phyloP scores from a whole-genome alignment of 2,329 filamentous ascomycete species.

The Ophiosphaerella herpotricha region DNA sequence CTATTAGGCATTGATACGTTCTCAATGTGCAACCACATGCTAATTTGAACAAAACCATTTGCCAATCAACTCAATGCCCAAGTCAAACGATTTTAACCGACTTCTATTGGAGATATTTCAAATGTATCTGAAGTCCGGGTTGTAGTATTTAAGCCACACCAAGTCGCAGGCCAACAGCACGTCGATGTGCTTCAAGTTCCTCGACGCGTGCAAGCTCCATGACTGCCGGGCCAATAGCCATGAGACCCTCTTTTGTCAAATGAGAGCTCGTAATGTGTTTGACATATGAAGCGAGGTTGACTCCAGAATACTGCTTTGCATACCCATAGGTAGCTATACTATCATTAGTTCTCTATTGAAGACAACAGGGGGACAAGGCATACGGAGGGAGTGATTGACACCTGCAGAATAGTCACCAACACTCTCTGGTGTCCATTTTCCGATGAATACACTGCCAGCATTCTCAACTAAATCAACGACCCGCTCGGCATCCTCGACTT shows the following conservation, averaged over 20 bases:
- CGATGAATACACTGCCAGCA: constrained; percentile 94
- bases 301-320: constrained; percentile 96
- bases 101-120: too few species aligned
- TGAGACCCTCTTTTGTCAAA: constrained; percentile 81
- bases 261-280: constrained; percentile 98
- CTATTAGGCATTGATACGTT: not conserved
- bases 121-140: not conserved
- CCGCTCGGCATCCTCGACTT: constrained; percentile 76
- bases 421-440: constrained; percentile 94
- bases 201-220: constrained; percentile 96
- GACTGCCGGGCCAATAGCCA: constrained; percentile 84
- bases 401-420: constrained; percentile 98
- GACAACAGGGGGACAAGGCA: constrained; percentile 49
- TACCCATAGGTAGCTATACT: constrained; percentile 90
- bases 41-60: not conserved
- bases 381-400: constrained; percentile 96
- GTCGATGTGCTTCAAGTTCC: constrained; percentile 88
- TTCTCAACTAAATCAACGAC: constrained; percentile 83
- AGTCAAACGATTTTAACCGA: too few species aligned
- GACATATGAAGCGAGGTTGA: constrained; percentile 93
- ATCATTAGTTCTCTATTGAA: constrained; percentile 10
- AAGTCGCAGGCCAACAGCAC: constrained; percentile 69
- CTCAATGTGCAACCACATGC: not conserved
- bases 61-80: too few species aligned
- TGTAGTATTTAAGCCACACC: constrained; percentile 37